phyloP scores from a whole-genome alignment of 2,329 filamentous ascomycete genomes.

The Pseudocercospora fijiensis region DNA sequence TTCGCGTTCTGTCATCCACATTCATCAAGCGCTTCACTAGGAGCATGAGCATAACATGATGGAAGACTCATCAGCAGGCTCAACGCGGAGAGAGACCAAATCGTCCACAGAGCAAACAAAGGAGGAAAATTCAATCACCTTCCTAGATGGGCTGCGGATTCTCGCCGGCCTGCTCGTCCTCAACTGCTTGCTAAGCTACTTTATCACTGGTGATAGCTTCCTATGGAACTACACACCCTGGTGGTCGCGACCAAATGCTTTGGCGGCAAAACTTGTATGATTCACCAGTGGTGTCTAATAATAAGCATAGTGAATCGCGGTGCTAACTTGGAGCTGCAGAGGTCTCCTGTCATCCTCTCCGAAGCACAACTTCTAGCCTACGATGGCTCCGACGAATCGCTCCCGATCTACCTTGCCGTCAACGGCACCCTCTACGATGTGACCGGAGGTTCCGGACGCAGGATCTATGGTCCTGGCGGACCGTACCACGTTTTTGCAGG shows the following conservation, averaged over 20 bases:
- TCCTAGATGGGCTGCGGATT: conserved; percentile 38
- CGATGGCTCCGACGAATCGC: conserved; percentile 71
- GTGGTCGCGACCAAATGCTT: conserved; percentile 57
- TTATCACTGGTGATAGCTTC: conserved; percentile 51
- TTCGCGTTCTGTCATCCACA: background rate
- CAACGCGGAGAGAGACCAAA: background rate
- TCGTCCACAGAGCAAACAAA: background rate
- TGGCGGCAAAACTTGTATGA: conserved; percentile 18
- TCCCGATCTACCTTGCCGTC: conserved; percentile 86
- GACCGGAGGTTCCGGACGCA: conserved; percentile 52
- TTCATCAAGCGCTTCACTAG: background rate
- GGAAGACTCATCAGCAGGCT: background rate
- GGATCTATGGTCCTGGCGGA: conserved; percentile 65
- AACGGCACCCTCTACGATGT: conserved; percentile 88
- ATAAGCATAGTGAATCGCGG: conserved; percentile 8
- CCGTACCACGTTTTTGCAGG: conserved; percentile 86
- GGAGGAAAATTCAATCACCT: conserved; percentile 6
- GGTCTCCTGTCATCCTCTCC: conserved; percentile 67
- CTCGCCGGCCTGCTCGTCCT: conserved; percentile 39
- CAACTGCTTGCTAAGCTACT: conserved; percentile 40
- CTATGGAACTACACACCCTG: conserved; percentile 67
- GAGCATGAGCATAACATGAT: too few species aligned
- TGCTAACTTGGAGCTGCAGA: conserved; percentile 35
- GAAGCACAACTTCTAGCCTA: conserved; percentile 70
- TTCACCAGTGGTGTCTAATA: background rate